Conservation (phyloP, 23 red algal species). For the Pyropia haitanensis region DNA sequence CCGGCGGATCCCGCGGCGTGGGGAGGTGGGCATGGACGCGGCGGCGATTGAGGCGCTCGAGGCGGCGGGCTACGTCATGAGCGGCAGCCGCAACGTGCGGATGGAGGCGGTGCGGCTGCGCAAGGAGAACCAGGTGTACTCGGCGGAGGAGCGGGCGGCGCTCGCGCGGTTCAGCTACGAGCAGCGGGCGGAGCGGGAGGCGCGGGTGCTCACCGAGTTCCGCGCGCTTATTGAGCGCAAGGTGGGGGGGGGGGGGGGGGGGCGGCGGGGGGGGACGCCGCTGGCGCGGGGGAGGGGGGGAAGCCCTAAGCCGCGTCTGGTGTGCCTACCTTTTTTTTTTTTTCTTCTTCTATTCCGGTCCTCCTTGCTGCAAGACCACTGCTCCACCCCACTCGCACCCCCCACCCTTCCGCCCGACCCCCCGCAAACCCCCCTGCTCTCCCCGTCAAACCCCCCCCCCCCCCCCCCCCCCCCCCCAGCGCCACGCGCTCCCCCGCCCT, state of each 20-base stretch:
- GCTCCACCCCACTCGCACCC: too few species aligned
- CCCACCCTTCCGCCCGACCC: too few species aligned
- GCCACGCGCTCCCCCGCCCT: too few species aligned
- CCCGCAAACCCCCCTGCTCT: too few species aligned
- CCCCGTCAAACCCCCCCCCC: too few species aligned
- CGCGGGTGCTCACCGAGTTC: conserved; percentile 50
- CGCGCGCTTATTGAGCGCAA: conserved; percentile 47
- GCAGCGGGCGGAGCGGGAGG: conserved; percentile 36
- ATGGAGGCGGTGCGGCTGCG: conserved; percentile 88
- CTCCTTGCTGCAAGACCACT: too few species aligned
- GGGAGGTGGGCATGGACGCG: conserved; percentile 63
- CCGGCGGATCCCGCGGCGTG: conserved; percentile 66
- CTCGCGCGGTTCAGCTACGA: conserved; percentile 49
- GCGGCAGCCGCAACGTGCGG: conserved; percentile 75
- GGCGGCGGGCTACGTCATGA: conserved; percentile 82
- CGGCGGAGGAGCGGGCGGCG: conserved; percentile 69
- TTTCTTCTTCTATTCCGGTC: too few species aligned
- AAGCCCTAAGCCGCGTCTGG: too few species aligned
- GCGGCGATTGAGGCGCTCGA: conserved; percentile 66
- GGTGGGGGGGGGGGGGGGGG: conserved; percentile 6
- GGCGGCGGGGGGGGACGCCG: not conserved
- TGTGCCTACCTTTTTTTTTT: too few species aligned
- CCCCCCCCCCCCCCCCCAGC: too few species aligned
- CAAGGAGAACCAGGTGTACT: conserved; percentile 90
- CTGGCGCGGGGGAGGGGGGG: too few species aligned